Percentiles rank a stretch among this genome's conserved stretches.
Evolutionary conservation across 2,329 filamentous ascomycete species (phyloP).

Genomic region (Aureobasidium sp.): DNA sequence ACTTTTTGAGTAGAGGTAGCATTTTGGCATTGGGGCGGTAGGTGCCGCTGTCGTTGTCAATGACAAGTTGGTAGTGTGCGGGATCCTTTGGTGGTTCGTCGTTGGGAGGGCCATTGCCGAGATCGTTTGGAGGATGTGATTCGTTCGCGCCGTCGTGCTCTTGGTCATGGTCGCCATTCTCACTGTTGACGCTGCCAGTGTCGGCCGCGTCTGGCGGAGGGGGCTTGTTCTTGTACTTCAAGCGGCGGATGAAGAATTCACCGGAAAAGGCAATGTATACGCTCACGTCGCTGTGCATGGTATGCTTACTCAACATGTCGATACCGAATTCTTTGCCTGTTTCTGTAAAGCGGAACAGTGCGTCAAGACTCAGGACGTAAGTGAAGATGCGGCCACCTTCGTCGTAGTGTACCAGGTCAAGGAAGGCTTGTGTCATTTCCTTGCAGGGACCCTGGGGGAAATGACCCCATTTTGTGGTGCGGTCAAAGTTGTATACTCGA

Average conservation of each 20-base stretch:
- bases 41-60: conserved; percentile 92
- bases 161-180: conserved; percentile 15
- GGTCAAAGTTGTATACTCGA: conserved; percentile 82
- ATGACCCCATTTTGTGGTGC: conserved; percentile 61
- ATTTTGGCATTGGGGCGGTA: conserved; percentile 78
- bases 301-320: conserved; percentile 88
- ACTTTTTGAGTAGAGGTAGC: conserved; percentile 62
- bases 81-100: conserved; percentile 44
- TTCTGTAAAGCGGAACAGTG: conserved; percentile 82
- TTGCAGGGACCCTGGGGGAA: conserved; percentile 53
- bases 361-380: conserved; percentile 83
- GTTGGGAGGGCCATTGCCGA: conserved; percentile 37
- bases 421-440: conserved; percentile 68
- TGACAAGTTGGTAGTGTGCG: conserved; percentile 69
- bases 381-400: conserved; percentile 83
- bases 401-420: conserved; percentile 80
- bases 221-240: conserved; percentile 41
- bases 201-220: conserved; percentile 36
- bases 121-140: conserved; percentile 42
- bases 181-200: conserved; percentile 28
- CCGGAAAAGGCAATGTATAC: conserved; percentile 88
- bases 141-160: conserved; percentile 6
- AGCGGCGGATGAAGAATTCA: conserved; percentile 80
- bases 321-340: conserved; percentile 94
- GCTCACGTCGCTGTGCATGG: conserved; percentile 90